A percentile compares a stretch with the other conserved stretches of the same genome.
Conservation (phyloP, 2,329 filamentous ascomycete genomes). For the Cladosporium sphaerospermum region DNA sequence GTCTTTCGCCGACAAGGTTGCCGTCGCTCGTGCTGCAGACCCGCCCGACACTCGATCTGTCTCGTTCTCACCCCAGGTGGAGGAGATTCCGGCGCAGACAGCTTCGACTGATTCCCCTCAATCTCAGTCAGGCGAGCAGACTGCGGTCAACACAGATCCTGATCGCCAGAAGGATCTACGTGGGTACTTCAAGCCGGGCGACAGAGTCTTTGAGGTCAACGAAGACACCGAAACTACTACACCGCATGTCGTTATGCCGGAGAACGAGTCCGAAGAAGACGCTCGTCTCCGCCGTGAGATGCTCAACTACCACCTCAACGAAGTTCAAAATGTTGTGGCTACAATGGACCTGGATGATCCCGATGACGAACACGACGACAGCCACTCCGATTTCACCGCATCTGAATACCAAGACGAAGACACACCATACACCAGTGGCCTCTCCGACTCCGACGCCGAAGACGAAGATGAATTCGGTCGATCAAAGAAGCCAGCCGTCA, state of each 20-base stretch:
- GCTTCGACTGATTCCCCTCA: background rate
- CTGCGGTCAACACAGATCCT: conserved; percentile 7
- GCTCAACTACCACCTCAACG: conserved; percentile 80
- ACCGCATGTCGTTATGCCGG: conserved; percentile 54
- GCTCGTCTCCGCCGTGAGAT: conserved; percentile 76
- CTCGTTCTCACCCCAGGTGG: conserved; percentile 27
- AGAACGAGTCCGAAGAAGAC: conserved; percentile 73
- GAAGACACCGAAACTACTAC: conserved; percentile 36
- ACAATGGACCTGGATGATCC: conserved; percentile 78
- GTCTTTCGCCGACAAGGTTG: conserved; percentile 32
- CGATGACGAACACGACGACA: conserved; percentile 45
- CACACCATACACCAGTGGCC: conserved; percentile 38
- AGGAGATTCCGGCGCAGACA: conserved; percentile 25
- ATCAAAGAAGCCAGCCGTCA: conserved; percentile 60
- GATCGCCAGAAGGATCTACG: conserved; percentile 24
- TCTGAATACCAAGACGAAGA: conserved; percentile 34
- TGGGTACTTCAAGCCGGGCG: conserved; percentile 29
- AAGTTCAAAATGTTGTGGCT: conserved; percentile 86
- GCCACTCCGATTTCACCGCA: conserved; percentile 30
- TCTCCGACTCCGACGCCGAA: conserved; percentile 54
- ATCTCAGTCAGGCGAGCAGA: background rate
- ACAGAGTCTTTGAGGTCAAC: conserved; percentile 39
- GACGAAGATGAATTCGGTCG: conserved; percentile 73
- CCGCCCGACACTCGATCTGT: conserved; percentile 28
- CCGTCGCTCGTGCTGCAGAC: conserved; percentile 29